Evolutionary conservation across 495 filamentous ascomycete genomes (phyloP).

Genomic region (Aspergillus sclerotiicarbonarius): DNA sequence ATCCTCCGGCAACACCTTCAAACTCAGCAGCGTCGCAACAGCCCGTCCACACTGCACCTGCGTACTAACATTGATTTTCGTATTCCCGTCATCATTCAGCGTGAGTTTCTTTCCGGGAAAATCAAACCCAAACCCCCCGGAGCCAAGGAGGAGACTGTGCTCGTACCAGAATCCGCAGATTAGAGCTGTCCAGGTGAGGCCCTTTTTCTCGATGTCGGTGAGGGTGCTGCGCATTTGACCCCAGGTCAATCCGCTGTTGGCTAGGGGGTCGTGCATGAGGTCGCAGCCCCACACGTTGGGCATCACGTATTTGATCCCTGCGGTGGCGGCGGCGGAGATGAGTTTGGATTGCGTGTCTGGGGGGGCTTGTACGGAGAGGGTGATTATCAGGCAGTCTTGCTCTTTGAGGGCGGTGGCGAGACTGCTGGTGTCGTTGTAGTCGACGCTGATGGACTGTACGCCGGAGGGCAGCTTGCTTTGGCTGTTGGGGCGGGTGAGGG

Average conservation of each 20-base stretch:
- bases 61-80: conserved; percentile 38
- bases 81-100: conserved; percentile 49
- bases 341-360: conserved; percentile 45
- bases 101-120: conserved; percentile 34
- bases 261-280: conserved; percentile 29
- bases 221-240: conserved; percentile 2
- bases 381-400: conserved; percentile 62
- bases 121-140: conserved; percentile 44
- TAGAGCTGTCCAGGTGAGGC: conserved; percentile 51
- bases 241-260: conserved; percentile 32
- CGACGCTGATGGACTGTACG: conserved; percentile 36
- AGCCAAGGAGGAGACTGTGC: conserved; percentile 36
- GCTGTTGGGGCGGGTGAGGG: conserved; percentile 47
- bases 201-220: conserved; percentile 41
- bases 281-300: conserved; percentile 58
- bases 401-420: conserved; percentile 48
- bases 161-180: conserved; percentile 55
- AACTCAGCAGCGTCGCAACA: conserved; percentile 41
- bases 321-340: conserved; percentile 58
- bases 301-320: conserved; percentile 59
- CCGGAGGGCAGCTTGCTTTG: conserved; percentile 40
- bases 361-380: conserved; percentile 41
- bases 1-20: conserved; percentile 45
- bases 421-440: conserved; percentile 46
- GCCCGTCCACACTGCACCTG: conserved; percentile 45